A percentile compares a stretch with the other conserved stretches of the same genome.
Evolutionary conservation across 225 moss, liverwort and hornwort genomes (phyloP).

Genomic region (Asterella californica): DNA sequence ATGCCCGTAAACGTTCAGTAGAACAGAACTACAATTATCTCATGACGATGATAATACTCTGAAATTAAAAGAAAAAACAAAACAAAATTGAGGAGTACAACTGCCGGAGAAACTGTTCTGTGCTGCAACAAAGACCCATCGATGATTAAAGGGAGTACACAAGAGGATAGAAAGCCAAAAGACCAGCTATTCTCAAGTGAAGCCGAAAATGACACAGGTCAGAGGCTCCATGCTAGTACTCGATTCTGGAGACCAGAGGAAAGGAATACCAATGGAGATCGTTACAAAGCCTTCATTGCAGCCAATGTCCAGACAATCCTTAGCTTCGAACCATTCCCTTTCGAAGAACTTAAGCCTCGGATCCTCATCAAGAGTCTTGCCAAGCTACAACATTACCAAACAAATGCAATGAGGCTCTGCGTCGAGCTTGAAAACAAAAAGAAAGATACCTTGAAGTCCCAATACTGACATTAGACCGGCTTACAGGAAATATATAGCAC

Average conservation of each 20-base stretch:
- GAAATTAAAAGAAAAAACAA: not conserved
- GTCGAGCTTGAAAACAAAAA: not conserved
- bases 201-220: not conserved
- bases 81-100: no score
- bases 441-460: not conserved
- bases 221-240: not conserved
- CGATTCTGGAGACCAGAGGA: not conserved
- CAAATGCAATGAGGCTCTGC: not conserved
- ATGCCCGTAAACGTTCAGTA: not conserved
- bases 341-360: slow-evolving; percentile 69
- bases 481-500: slow-evolving; percentile 89
- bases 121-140: slow-evolving; percentile 40
- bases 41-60: not conserved
- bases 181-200: not conserved
- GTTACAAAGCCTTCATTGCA: slow-evolving; percentile 90
- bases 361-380: slow-evolving; percentile 60
- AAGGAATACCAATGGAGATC: slow-evolving; percentile 60
- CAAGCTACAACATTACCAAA: slow-evolving; percentile 47
- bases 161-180: not conserved
- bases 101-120: no score
- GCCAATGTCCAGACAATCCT: slow-evolving; percentile 82
- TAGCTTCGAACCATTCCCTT: slow-evolving; percentile 74
- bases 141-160: not conserved
- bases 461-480: not conserved
- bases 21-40: not conserved